Evolutionary conservation across 2,329 filamentous ascomycete genomes (phyloP).

Genomic region (Sporothrix inflata): DNA sequence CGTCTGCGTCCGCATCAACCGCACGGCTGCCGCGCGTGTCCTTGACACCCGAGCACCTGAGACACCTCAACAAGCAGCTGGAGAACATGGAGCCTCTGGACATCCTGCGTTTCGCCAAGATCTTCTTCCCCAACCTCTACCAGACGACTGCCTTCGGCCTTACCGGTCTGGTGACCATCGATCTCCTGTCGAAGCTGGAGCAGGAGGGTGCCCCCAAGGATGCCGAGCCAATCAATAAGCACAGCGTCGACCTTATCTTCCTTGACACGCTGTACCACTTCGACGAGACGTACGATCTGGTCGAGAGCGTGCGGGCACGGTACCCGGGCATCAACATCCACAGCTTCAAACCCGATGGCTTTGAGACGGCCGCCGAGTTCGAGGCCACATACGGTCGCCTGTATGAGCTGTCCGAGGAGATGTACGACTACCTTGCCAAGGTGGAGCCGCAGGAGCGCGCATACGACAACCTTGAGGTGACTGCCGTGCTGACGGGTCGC

Average conservation of each 20-base stretch:
- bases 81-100: slow-evolving; percentile 88
- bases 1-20: slow-evolving; percentile 57
- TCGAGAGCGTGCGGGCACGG: slow-evolving; percentile 71
- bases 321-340: slow-evolving; percentile 84
- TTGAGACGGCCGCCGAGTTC: slow-evolving; percentile 74
- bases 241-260: slow-evolving; percentile 70
- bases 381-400: slow-evolving; percentile 80
- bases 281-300: slow-evolving; percentile 71
- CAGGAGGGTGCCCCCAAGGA: slow-evolving; percentile 54
- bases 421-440: slow-evolving; percentile 97
- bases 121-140: slow-evolving; percentile 85
- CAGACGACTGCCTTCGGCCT: slow-evolving; percentile 84
- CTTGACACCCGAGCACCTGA: slow-evolving; percentile 85
- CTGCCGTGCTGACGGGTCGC: slow-evolving; percentile 89
- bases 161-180: slow-evolving; percentile 78
- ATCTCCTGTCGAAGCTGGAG: slow-evolving; percentile 80
- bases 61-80: slow-evolving; percentile 87
- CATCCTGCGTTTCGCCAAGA: slow-evolving; percentile 88
- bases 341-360: slow-evolving; percentile 83
- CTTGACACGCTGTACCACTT: slow-evolving; percentile 86
- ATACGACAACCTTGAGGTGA: slow-evolving; percentile 83
- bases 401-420: slow-evolving; percentile 83
- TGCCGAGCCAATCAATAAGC: not conserved
- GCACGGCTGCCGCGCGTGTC: slow-evolving; percentile 74
- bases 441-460: slow-evolving; percentile 94